Conservation (phyloP, 1,284 basidiomycete genomes). For the Ceratobasidium sp. region DNA sequence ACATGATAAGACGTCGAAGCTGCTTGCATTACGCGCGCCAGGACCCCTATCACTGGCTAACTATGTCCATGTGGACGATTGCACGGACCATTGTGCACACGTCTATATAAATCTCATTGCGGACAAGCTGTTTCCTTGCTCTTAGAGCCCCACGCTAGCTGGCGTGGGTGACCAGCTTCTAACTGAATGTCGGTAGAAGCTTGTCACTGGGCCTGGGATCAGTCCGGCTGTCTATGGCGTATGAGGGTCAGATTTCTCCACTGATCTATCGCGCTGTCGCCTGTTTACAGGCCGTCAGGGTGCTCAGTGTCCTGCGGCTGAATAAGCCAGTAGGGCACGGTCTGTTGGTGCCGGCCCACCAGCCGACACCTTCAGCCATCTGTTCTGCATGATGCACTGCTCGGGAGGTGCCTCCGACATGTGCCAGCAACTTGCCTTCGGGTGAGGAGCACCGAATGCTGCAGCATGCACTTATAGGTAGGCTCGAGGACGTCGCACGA, state of each 20-base stretch:
- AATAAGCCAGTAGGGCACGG: neutral
- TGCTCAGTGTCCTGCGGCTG: no score
- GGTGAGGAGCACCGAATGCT: neutral
- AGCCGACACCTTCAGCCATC: neutral
- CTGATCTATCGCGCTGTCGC: conserved; percentile 23
- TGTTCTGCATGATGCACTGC: neutral
- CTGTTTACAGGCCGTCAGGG: neutral
- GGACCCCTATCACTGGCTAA: no score
- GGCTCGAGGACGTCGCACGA: conserved; percentile 12
- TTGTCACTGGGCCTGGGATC: no score
- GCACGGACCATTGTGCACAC: no score
- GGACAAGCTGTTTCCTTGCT: no score
- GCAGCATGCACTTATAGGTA: neutral
- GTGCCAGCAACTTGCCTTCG: neutral
- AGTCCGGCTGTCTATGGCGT: conserved; percentile 12
- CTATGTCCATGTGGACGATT: no score
- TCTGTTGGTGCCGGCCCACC: neutral
- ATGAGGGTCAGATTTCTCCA: conserved; percentile 30
- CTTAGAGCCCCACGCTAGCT: no score
- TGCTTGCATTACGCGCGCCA: no score
- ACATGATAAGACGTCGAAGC: no score
- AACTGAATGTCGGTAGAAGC: no score
- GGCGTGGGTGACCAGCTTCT: no score
- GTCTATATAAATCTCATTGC: no score
- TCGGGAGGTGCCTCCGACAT: neutral